Conservation (phyloP, 805 yeast species). For the Blastobotrys chiropterorum region DNA sequence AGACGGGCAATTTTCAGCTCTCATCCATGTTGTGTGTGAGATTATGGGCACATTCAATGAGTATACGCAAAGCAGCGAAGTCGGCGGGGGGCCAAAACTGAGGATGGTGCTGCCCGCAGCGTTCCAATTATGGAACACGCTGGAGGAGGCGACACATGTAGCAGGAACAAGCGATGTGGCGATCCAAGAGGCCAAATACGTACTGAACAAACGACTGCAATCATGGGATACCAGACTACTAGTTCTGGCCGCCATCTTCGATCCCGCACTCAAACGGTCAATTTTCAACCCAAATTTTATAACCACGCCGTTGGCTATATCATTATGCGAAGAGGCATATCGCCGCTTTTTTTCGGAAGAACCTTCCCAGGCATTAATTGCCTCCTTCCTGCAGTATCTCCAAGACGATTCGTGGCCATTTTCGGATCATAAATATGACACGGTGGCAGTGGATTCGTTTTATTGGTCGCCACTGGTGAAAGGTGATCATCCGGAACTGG, state of each 20-base stretch:
- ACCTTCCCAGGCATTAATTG: not conserved
- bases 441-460: not conserved
- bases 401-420: conserved; percentile 1
- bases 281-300: not conserved
- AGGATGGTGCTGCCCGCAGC: conserved; percentile 2
- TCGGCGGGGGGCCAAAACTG: not conserved
- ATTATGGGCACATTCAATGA: not conserved
- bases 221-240: conserved; percentile 4
- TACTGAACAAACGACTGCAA: not conserved
- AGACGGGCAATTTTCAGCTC: not conserved
- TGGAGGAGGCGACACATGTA: not conserved
- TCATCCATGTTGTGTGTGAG: not conserved
- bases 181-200: not conserved
- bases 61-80: not conserved
- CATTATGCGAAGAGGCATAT: conserved; percentile 1
- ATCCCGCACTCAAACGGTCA: not conserved
- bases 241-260: not conserved
- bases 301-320: not conserved
- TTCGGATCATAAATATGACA: not conserved
- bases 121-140: not conserved
- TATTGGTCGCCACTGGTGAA: conserved; percentile 4
- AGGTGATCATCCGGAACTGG: not conserved
- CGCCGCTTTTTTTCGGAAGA: not conserved
- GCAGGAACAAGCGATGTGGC: not conserved
- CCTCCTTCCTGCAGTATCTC: not conserved